Evolutionary conservation across 2,329 filamentous ascomycete species (phyloP).

Genomic region (Monilinia fructigena): DNA sequence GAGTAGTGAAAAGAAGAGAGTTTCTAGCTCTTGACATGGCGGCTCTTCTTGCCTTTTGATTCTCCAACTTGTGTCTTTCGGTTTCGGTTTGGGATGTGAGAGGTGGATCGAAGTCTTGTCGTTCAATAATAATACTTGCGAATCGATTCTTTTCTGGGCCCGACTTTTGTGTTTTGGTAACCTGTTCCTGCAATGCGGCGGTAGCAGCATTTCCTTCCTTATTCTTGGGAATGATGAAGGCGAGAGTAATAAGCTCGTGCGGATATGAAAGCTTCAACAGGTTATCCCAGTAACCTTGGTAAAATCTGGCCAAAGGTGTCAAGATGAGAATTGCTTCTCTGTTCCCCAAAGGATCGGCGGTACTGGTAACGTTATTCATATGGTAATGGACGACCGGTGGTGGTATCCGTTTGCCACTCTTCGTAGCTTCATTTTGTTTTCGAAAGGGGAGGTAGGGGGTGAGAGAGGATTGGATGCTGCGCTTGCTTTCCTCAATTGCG

Average conservation of each 20-base stretch:
- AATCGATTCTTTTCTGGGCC: conserved; percentile 80
- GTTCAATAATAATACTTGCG: conserved; percentile 87
- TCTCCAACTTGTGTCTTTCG: conserved; percentile 86
- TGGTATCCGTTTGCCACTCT: conserved; percentile 55
- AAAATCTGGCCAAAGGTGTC: conserved; percentile 90
- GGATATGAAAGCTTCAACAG: conserved; percentile 80
- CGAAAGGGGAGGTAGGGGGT: conserved; percentile 70
- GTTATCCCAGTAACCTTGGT: conserved; percentile 94
- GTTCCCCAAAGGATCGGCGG: conserved; percentile 71
- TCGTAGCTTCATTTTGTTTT: conserved; percentile 57
- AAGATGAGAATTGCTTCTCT: conserved; percentile 85
- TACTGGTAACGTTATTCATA: conserved; percentile 90
- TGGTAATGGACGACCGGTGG: conserved; percentile 91
- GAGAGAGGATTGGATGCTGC: conserved; percentile 69
- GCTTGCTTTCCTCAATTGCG: conserved; percentile 51
- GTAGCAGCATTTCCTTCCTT: conserved; percentile 89
- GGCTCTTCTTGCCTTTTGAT: conserved; percentile 81
- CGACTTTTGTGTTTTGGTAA: conserved; percentile 76
- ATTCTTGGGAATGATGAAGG: conserved; percentile 93
- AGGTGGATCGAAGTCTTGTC: conserved; percentile 89
- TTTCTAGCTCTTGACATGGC: conserved; percentile 94
- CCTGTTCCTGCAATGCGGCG: conserved; percentile 75
- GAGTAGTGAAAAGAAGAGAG: conserved; percentile 88
- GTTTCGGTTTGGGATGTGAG: conserved; percentile 77
- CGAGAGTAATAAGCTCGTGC: conserved; percentile 89